phyloP scores from a whole-genome alignment of 1,284 basidiomycete species.

The Tilletia walkeri region DNA sequence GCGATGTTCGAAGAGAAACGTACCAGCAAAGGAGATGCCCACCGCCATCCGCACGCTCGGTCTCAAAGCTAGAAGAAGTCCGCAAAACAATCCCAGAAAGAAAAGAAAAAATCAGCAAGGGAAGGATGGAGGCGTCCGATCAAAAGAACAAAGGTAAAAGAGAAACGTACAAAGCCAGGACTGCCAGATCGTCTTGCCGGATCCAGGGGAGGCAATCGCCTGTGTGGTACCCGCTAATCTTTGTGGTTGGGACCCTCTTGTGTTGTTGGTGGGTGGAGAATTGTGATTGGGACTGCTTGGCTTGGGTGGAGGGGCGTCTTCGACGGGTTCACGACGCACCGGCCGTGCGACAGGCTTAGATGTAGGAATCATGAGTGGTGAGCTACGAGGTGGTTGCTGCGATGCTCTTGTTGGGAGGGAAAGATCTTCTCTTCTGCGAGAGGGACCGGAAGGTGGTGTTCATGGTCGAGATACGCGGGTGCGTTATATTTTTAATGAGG shows the following conservation, averaged over 20 bases:
- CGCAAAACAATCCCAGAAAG: neutral
- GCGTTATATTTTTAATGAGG: no score
- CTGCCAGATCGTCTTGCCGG: neutral
- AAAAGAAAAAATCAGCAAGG: neutral
- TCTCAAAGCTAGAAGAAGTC: constrained; percentile 2
- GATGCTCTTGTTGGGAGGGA: no score
- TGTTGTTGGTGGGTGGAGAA: neutral
- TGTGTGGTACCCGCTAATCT: neutral
- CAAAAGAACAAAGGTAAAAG: neutral
- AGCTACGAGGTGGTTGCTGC: no score
- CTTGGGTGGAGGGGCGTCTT: neutral
- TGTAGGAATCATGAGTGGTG: neutral
- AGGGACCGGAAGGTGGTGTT: no score
- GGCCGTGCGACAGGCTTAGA: neutral
- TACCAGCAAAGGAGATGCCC: neutral
- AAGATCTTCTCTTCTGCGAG: no score
- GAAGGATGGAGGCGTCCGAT: neutral
- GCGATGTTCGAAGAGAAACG: neutral
- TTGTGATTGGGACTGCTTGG: neutral
- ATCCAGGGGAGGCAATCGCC: neutral
- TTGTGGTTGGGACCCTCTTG: neutral
- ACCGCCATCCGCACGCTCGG: constrained; percentile 1
- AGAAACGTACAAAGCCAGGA: neutral
- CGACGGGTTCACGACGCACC: neutral
- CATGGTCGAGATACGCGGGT: no score